Percentiles rank a stretch among this genome's conserved stretches.
These are phyloP conservation scores for Acer campestre DNA, from an alignment of 345 rosid genomes.

Conservation along the genomic window DNA sequence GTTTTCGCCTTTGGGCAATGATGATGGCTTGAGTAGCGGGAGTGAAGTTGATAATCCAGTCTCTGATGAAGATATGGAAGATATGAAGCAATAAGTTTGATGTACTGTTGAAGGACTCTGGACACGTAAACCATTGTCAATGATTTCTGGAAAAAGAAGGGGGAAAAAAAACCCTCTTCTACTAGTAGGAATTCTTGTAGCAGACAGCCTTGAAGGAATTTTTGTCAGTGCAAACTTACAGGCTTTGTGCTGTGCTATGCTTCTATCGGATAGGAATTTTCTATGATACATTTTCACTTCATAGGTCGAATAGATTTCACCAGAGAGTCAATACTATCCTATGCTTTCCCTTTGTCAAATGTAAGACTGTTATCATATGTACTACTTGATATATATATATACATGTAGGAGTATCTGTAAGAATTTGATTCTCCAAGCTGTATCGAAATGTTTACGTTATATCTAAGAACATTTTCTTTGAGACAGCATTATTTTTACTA, in stretches of 20 bases:
- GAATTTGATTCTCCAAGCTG: neutral
- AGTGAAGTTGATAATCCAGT: slow-evolving; percentile 46
- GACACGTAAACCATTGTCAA: neutral
- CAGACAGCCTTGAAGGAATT: neutral
- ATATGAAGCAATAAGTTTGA: slow-evolving; percentile 31
- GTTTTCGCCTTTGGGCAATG: slow-evolving; percentile 16
- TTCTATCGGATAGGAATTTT: neutral
- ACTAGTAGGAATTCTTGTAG: neutral
- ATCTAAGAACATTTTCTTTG: neutral
- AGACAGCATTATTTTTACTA: neutral
- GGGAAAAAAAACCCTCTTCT: neutral
- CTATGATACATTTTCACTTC: neutral
- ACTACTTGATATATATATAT: neutral
- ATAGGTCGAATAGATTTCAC: neutral
- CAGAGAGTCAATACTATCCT: neutral
- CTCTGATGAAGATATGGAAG: slow-evolving; percentile 34
- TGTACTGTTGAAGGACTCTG: neutral
- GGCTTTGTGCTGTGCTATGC: neutral
- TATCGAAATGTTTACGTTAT: neutral
- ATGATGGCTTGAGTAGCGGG: slow-evolving; percentile 41
- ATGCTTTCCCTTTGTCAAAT: neutral
- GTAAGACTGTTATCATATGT: neutral
- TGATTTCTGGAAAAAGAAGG: neutral
- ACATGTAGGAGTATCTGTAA: neutral
- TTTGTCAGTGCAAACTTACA: neutral